phyloP scores from a whole-genome alignment of 1,284 basidiomycete genomes.

The Ustilago bromivora region DNA sequence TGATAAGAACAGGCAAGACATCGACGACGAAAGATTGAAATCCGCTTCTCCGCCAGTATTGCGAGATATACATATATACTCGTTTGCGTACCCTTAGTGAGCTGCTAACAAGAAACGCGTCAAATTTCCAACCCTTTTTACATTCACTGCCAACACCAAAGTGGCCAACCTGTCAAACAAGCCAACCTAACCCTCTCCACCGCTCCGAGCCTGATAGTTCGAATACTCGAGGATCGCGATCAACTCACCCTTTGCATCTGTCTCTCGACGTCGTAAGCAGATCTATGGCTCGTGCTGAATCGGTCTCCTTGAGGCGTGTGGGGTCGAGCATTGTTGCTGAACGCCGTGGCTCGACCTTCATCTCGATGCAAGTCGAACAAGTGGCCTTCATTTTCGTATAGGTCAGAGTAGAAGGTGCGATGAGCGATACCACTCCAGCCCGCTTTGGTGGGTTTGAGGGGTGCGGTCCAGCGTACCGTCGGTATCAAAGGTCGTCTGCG shows the following conservation, averaged over 20 bases:
- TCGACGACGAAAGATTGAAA: background rate
- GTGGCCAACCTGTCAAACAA: background rate
- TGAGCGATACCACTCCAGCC: conserved; percentile 16
- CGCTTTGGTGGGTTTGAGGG: background rate
- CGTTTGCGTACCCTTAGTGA: background rate
- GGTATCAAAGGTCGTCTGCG: conserved; percentile 16
- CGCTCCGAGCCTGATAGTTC: background rate
- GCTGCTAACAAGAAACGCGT: background rate
- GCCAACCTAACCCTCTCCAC: background rate
- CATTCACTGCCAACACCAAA: background rate
- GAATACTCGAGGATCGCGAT: background rate
- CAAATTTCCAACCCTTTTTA: background rate
- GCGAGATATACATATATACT: background rate
- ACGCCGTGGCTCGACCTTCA: conserved; percentile 22
- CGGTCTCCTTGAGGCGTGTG: conserved; percentile 18
- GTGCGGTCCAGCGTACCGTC: conserved; percentile 5
- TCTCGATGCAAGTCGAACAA: conserved; percentile 39
- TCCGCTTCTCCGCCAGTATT: background rate
- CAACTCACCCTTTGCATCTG: conserved; percentile 45
- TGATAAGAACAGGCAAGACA: background rate
- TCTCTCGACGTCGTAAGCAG: conserved; percentile 40
- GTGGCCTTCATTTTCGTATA: conserved; percentile 50
- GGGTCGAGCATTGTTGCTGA: conserved; percentile 11
- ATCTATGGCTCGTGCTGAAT: conserved; percentile 28
- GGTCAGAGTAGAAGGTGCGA: conserved; percentile 34